phyloP scores from a whole-genome alignment of 495 filamentous ascomycete genomes.

The Haplographium delicatum region DNA sequence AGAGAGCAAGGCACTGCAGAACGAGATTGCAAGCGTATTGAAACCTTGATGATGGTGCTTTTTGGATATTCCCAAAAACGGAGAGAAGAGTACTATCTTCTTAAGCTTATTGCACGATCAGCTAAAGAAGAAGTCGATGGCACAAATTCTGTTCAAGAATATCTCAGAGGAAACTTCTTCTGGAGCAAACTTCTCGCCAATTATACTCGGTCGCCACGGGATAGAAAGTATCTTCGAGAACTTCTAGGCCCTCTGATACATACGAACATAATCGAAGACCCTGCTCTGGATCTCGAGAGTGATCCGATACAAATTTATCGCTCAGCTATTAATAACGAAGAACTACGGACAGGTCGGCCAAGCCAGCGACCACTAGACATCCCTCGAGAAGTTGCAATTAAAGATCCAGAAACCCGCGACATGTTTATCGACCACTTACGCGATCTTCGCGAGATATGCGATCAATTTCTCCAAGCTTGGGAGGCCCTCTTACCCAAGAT shows the following conservation, averaged over 20 bases:
- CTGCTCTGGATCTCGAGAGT: conserved; percentile 86
- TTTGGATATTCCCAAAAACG: conserved; percentile 97
- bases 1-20: conserved; percentile 83
- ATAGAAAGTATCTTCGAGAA: conserved; percentile 86
- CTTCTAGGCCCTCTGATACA: conserved; percentile 76
- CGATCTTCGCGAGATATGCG: conserved; percentile 86
- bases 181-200: conserved; percentile 80
- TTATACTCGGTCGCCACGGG: conserved; percentile 86
- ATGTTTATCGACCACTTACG: conserved; percentile 90
- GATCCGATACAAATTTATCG: conserved; percentile 98
- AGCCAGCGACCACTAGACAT: conserved; percentile 76
- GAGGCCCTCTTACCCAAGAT: conserved; percentile 81
- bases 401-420: conserved; percentile 84
- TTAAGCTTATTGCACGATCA: conserved; percentile 80
- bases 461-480: conserved; percentile 75
- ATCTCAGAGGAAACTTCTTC: conserved; percentile 85
- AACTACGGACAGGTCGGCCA: conserved; percentile 81
- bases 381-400: conserved; percentile 84
- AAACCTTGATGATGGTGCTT: conserved; percentile 91
- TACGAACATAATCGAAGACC: conserved; percentile 86
- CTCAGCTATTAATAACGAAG: conserved; percentile 91
- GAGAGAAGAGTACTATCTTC: conserved; percentile 92
- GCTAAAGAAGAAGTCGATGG: conserved; percentile 82
- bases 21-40: conserved; percentile 85
- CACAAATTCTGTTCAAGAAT: conserved; percentile 71